Evolutionary conservation across 768 basidiomycete genomes (phyloP).

Genomic region (Panaeolus cyanescens): DNA sequence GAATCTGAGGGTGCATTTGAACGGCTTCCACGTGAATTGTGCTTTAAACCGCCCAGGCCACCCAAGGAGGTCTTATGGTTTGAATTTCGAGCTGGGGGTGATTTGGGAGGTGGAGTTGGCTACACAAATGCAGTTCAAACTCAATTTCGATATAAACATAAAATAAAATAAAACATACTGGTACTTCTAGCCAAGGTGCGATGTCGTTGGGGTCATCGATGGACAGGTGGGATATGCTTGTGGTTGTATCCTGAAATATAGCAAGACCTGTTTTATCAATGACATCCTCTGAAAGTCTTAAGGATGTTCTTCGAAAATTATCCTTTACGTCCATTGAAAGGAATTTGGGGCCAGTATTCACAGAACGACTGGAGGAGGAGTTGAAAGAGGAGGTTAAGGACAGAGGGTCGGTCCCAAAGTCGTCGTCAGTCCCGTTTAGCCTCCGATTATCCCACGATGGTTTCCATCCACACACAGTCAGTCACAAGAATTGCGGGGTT

Average conservation of each 20-base stretch:
- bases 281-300: constrained; percentile 24
- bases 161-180: constrained; percentile 20
- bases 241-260: constrained; percentile 12
- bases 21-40: constrained; percentile 44
- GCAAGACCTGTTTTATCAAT: constrained; percentile 28
- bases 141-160: not conserved
- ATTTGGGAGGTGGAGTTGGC: constrained; percentile 48
- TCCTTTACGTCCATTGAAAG: constrained; percentile 10
- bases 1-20: constrained; percentile 38
- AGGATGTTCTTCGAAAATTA: constrained; percentile 11
- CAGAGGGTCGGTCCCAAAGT: constrained; percentile 6
- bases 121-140: constrained; percentile 13
- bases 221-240: constrained; percentile 10
- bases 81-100: constrained; percentile 20
- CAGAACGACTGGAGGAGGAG: constrained; percentile 13
- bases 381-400: constrained; percentile 12
- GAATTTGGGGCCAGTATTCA: constrained; percentile 11
- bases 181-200: constrained; percentile 32
- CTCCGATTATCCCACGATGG: constrained; percentile 20
- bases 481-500: not conserved
- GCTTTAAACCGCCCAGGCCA: constrained; percentile 26
- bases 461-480: not conserved
- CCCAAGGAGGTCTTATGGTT: constrained; percentile 25
- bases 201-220: constrained; percentile 24
- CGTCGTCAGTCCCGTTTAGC: constrained; percentile 17